Evolutionary conservation across 2,329 filamentous ascomycete species (phyloP), one percentile per base, ranked within the genome.

Genomic region (Penicillium sp.): DNA sequence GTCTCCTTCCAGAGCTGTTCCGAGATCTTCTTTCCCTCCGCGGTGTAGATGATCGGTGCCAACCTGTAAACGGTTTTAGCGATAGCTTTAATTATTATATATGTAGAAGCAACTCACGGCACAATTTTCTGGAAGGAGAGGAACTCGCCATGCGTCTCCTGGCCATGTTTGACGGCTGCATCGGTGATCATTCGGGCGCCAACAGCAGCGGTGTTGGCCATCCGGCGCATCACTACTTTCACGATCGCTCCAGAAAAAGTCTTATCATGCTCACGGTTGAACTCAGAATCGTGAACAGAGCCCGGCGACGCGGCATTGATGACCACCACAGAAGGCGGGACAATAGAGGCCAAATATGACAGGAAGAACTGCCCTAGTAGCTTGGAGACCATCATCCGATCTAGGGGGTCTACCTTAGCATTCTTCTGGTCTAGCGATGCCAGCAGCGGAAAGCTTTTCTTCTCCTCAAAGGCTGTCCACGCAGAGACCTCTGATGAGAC

Each of bases 1-100:
- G 66, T 67, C 48, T 68, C 60, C 16, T 59, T 33, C 77, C 76
- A 80, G 3, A 78, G 50, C 16, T 63, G 64, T 2, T 77, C 66
- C n/a, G 59, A 71, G 17, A 75, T 55, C 1, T 61, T 56, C 25
- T 68, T 67, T 0, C 75, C 75, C 22, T 77, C 69, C 0, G 67
- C 51, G 0, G 64, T 69, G 30, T 78, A 76, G 10, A 72, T 12
- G 12, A 54, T 44, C 1, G 56, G 35, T 17, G 53, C 53, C 17
- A 58, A 56, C 3, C 56, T 40, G 10, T 40, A 40, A 40, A 6
- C 4, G 10, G 37, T 0, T 40, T 40, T 40, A 40, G 37, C 37
- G 17, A 40, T 22, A 40, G 17, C 3, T 22, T 22, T 53, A n/a
- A 30, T 31, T 17, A 19, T 14, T 36, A 19, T 36, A 52, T 14